Evolutionary conservation across 257 asterid species (phyloP).

Genomic region (Solanum pimpinellifolium): DNA sequence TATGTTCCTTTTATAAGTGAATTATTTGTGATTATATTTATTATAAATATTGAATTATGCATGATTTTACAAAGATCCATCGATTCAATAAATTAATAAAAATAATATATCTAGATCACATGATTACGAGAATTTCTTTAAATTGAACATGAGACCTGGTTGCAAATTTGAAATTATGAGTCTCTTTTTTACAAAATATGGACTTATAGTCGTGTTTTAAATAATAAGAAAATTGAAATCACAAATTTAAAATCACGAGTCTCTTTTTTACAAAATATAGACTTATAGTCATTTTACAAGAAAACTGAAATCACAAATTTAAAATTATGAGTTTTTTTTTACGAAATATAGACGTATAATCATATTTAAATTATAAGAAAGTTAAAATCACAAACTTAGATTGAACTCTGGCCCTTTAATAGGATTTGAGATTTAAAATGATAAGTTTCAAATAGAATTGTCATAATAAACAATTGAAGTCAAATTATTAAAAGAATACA

Average conservation of each 20-base stretch:
- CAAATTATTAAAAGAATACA: background rate
- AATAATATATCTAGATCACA: background rate
- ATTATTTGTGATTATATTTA: background rate
- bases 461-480: background rate
- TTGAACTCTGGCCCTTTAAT: background rate
- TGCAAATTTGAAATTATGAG: background rate
- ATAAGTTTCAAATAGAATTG: background rate
- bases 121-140: background rate
- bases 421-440: background rate
- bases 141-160: background rate
- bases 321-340: too few relatives aligned
- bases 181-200: background rate
- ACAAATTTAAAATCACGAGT: background rate
- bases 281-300: too few relatives aligned
- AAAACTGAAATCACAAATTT: background rate
- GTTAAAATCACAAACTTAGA: background rate
- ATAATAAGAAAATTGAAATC: background rate
- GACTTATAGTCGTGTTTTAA: background rate
- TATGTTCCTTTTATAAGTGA: background rate
- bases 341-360: too few relatives aligned
- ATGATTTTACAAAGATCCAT: background rate
- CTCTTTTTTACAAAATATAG: too few relatives aligned
- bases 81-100: background rate
- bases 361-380: too few relatives aligned
- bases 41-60: background rate